Evolutionary conservation across 1,139 yeast species (phyloP).

Genomic region (Hemisphaericaspora xylofermentans): DNA sequence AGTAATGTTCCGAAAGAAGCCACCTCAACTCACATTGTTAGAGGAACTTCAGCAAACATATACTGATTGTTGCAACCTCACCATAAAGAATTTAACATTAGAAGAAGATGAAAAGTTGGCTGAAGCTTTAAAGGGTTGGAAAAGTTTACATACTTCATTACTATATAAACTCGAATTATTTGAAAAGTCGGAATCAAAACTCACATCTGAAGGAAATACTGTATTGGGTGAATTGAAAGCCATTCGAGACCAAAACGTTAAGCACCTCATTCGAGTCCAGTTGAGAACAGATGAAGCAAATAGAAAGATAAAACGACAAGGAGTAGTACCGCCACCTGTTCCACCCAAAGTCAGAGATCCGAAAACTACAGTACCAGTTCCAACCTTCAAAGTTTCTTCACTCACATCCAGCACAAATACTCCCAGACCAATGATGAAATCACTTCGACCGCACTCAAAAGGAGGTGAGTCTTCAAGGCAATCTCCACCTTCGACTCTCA

Average conservation of each 20-base stretch:
- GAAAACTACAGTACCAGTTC: constrained; percentile 21
- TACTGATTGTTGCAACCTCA: constrained; percentile 57
- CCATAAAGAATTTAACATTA: constrained; percentile 53
- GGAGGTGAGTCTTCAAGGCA: constrained; percentile 7
- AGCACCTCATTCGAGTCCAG: constrained; percentile 45
- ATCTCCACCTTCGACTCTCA: constrained; percentile 9
- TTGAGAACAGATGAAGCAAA: constrained; percentile 40
- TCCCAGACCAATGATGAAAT: constrained; percentile 34
- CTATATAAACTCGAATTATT: constrained; percentile 55
- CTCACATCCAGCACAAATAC: constrained; percentile 3
- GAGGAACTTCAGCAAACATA: constrained; percentile 62
- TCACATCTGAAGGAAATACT: constrained; percentile 41
- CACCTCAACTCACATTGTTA: constrained; percentile 50
- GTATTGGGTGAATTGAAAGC: constrained; percentile 47
- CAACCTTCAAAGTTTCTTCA: constrained; percentile 27
- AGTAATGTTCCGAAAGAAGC: constrained; percentile 45
- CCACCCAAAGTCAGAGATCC: constrained; percentile 10
- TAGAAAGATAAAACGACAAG: constrained; percentile 19
- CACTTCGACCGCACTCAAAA: constrained; percentile 29
- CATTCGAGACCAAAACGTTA: constrained; percentile 52
- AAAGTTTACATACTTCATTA: constrained; percentile 59
- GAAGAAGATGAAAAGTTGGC: constrained; percentile 56
- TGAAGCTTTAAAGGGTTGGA: constrained; percentile 72
- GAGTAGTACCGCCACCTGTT: constrained; percentile 13
- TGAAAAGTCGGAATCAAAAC: constrained; percentile 41